Percentiles rank a stretch among this genome's conserved stretches.
These are phyloP conservation scores for Rutstroemia sp. DNA, from an alignment of 2,329 filamentous ascomycete species.

Conservation along the genomic window DNA sequence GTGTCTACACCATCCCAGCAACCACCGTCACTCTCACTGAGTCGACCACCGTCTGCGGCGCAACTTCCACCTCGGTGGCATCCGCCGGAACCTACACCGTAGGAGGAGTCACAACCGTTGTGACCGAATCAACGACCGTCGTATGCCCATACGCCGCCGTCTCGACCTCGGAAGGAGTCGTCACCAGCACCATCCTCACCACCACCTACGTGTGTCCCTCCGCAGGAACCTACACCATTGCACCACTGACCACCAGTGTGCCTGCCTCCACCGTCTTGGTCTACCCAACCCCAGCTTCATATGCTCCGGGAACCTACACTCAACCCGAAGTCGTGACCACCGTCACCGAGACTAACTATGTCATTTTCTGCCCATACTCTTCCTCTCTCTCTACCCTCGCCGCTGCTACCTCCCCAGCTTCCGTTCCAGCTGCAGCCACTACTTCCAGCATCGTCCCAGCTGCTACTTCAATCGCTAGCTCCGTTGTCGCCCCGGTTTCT, in stretches of 20 bases:
- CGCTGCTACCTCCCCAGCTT: neutral
- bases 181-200: constrained; percentile 59
- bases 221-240: constrained; percentile 70
- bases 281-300: constrained; percentile 58
- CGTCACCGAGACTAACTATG: constrained; percentile 58
- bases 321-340: constrained; percentile 60
- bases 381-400: constrained; percentile 29
- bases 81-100: constrained; percentile 58
- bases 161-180: constrained; percentile 48
- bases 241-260: constrained; percentile 56
- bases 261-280: constrained; percentile 47
- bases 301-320: constrained; percentile 66
- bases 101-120: constrained; percentile 66
- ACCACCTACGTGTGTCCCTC: constrained; percentile 69
- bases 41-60: constrained; percentile 59
- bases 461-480: neutral
- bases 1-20: constrained; percentile 69
- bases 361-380: constrained; percentile 63
- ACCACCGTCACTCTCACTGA: constrained; percentile 61
- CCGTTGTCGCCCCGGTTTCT: constrained; percentile 18
- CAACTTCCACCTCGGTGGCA: constrained; percentile 53
- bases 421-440: constrained; percentile 15
- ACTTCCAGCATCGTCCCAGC: constrained; percentile 22
- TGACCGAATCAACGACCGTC: constrained; percentile 58
- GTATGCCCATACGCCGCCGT: constrained; percentile 63